These are phyloP conservation scores for Annulohypoxylon truncatum DNA, from an alignment of 2,329 filamentous ascomycete species.

Conservation along the genomic window DNA sequence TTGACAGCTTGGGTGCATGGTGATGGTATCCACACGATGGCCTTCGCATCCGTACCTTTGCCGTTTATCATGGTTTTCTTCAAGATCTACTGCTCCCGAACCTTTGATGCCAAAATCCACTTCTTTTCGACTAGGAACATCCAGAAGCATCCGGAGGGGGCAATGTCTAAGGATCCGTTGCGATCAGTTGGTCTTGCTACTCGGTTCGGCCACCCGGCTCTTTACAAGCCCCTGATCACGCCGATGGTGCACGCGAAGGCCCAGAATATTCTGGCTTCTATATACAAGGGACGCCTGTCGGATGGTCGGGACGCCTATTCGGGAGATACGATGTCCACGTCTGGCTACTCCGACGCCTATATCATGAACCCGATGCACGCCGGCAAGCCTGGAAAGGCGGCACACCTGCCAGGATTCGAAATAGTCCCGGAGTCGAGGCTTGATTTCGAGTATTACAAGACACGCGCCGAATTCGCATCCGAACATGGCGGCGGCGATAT, in stretches of 20 bases:
- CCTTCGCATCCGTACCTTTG: constrained; percentile 77
- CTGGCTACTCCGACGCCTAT: constrained; percentile 85
- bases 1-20: constrained; percentile 79
- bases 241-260: constrained; percentile 96
- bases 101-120: constrained; percentile 82
- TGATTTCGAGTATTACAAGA: constrained; percentile 93
- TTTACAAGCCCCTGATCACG: constrained; percentile 89
- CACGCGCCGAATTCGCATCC: constrained; percentile 86
- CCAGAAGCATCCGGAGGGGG: constrained; percentile 58
- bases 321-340: constrained; percentile 67
- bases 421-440: constrained; percentile 87
- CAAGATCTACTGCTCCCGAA: constrained; percentile 82
- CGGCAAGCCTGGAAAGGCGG: constrained; percentile 61
- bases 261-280: constrained; percentile 83
- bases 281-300: constrained; percentile 84
- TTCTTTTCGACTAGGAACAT: constrained; percentile 79
- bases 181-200: constrained; percentile 76
- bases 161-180: constrained; percentile 63
- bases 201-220: constrained; percentile 88
- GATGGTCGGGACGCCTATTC: constrained; percentile 72
- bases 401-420: constrained; percentile 79
- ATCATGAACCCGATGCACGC: constrained; percentile 81
- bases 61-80: constrained; percentile 83
- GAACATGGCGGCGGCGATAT: constrained; percentile 84
- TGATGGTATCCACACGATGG: constrained; percentile 67